Evolutionary conservation across 2,329 filamentous ascomycete species (phyloP).

Genomic region (Trichoderma breve): DNA sequence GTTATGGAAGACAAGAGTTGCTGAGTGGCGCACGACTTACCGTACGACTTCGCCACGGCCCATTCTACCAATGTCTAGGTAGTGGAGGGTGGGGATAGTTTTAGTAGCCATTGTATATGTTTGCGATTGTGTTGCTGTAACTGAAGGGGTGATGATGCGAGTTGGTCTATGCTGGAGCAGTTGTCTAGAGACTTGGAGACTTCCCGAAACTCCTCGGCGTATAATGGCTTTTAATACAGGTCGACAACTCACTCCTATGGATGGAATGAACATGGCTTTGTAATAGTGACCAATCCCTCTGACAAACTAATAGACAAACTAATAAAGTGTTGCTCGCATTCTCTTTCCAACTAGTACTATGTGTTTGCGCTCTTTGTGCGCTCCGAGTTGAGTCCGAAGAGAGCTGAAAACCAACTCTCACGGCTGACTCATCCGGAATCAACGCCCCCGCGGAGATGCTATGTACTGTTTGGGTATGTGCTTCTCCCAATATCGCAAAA

Average conservation of each 20-base stretch:
- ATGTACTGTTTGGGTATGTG: not conserved
- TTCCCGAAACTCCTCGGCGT: not conserved
- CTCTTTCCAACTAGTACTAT: not conserved
- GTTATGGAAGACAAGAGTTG: not conserved
- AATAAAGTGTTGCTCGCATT: not conserved
- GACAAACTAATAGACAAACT: not conserved
- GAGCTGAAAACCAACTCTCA: not conserved
- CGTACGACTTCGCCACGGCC: constrained; percentile 13
- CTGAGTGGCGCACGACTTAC: not conserved
- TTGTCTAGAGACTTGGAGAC: not conserved
- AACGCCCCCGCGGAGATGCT: not conserved
- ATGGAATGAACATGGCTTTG: not conserved
- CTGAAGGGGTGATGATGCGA: not conserved
- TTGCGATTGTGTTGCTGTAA: not conserved
- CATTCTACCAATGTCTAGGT: constrained; percentile 5
- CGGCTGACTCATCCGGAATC: not conserved
- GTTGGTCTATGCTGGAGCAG: not conserved
- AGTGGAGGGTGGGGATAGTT: constrained; percentile 1
- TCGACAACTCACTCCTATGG: not conserved
- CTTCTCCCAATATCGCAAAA: not conserved
- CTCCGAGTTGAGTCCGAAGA: not conserved
- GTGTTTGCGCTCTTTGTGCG: not conserved
- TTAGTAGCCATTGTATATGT: not conserved
- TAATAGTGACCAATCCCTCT: not conserved
- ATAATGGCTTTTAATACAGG: not conserved